Evolutionary conservation across 495 filamentous ascomycete genomes (phyloP).

Genomic region (Penicillium tannophilum): DNA sequence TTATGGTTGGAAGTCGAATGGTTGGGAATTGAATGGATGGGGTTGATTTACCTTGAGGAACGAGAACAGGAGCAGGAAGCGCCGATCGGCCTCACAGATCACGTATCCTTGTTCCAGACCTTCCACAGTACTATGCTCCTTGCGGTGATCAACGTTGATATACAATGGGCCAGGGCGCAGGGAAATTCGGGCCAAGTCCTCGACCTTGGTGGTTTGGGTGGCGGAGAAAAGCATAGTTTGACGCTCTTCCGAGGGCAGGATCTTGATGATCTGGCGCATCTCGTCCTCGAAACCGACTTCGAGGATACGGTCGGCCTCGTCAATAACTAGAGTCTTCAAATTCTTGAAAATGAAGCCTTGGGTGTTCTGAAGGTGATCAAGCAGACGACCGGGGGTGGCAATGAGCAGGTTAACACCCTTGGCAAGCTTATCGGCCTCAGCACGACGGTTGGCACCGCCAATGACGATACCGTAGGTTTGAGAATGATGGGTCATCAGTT

Average conservation of each 20-base stretch:
- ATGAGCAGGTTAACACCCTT: constrained; percentile 95
- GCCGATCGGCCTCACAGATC: constrained; percentile 86
- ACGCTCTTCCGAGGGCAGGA: constrained; percentile 82
- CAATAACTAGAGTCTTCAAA: constrained; percentile 79
- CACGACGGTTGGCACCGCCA: constrained; percentile 87
- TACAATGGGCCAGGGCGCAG: constrained; percentile 90
- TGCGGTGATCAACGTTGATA: constrained; percentile 85
- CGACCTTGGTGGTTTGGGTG: constrained; percentile 97
- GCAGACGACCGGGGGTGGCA: constrained; percentile 86
- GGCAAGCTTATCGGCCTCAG: constrained; percentile 89
- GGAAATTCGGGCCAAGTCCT: constrained; percentile 93
- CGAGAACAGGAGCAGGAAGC: constrained; percentile 92
- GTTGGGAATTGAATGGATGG: too few relatives aligned
- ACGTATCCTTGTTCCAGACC: constrained; percentile 96
- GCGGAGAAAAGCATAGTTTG: constrained; percentile 98
- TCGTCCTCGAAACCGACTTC: constrained; percentile 99
- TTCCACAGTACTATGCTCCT: constrained; percentile 83
- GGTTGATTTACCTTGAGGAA: constrained; percentile 66
- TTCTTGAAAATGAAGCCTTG: constrained; percentile 94
- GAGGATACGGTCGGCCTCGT: constrained; percentile 91
- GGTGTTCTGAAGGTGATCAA: constrained; percentile 95
- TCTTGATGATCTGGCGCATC: constrained; percentile 96
- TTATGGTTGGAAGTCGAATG: too few relatives aligned
- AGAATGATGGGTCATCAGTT: constrained; percentile 83
- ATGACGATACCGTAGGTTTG: constrained; percentile 97